These are phyloP conservation scores for Coleophoma cylindrospora DNA, from an alignment of 2,329 filamentous ascomycete species.

Conservation along the genomic window DNA sequence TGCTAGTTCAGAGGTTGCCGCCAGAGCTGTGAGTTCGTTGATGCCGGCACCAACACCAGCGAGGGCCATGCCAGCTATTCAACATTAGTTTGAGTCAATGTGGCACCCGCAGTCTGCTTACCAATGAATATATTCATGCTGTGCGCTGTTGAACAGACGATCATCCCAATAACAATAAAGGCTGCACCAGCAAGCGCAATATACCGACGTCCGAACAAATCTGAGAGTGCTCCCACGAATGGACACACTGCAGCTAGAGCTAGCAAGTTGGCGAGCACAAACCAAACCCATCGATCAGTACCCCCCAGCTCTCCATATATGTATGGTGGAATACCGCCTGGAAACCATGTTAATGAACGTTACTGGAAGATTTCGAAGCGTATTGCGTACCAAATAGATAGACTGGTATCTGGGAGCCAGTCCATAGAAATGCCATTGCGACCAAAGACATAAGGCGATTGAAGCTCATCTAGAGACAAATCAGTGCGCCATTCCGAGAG, in stretches of 20 bases:
- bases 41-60: constrained; percentile 59
- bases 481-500: too few relatives aligned
- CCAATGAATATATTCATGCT: constrained; percentile 19
- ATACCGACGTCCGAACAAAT: constrained; percentile 12
- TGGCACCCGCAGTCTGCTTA: constrained; percentile 18
- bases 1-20: constrained; percentile 59
- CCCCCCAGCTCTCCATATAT: constrained; percentile 54
- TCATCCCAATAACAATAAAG: constrained; percentile 8
- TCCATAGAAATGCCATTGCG: constrained; percentile 57
- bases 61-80: constrained; percentile 37
- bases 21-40: constrained; percentile 60
- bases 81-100: constrained; percentile 1
- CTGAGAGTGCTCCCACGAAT: constrained; percentile 15
- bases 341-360: constrained; percentile 1
- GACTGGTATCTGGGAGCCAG: constrained; percentile 55
- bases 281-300: constrained; percentile 25
- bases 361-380: not conserved
- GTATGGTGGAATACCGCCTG: constrained; percentile 40
- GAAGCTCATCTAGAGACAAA: constrained; percentile 36
- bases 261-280: constrained; percentile 38
- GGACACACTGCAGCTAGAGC: constrained; percentile 12
- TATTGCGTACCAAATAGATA: constrained; percentile 37
- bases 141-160: constrained; percentile 11
- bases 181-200: constrained; percentile 9
- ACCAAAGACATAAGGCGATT: constrained; percentile 55